Conservation (phyloP, 2,329 filamentous ascomycete genomes). For the Chalaropsis thielavioides region DNA sequence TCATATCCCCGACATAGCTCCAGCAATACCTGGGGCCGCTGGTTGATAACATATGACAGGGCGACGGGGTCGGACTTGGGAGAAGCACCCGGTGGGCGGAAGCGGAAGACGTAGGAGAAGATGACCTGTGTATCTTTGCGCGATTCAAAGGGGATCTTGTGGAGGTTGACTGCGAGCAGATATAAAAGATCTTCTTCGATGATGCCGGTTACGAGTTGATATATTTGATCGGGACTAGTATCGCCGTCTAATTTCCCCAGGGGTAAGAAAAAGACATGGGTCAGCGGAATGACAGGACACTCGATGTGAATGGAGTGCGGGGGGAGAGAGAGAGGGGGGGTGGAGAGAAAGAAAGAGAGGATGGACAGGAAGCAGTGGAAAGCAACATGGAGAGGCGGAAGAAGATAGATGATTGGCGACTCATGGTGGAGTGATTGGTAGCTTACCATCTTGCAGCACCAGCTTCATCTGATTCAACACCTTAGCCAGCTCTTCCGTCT, state of each 20-base stretch:
- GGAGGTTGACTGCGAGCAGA: slow-evolving; percentile 66
- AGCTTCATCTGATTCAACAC: slow-evolving; percentile 84
- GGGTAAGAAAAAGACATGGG: slow-evolving; percentile 12
- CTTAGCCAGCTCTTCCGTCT: slow-evolving; percentile 80
- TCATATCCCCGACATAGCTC: slow-evolving; percentile 83
- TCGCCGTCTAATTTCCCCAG: slow-evolving; percentile 52
- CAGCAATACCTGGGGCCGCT: slow-evolving; percentile 72
- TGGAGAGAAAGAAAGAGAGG: not conserved
- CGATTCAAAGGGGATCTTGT: slow-evolving; percentile 83
- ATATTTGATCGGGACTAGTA: slow-evolving; percentile 72
- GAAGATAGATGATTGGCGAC: not conserved
- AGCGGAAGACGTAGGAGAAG: slow-evolving; percentile 88
- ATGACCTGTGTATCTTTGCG: slow-evolving; percentile 92
- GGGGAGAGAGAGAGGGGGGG: not conserved
- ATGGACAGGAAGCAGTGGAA: not conserved
- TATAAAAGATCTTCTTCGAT: slow-evolving; percentile 84
- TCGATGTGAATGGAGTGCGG: not conserved
- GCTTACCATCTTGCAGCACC: slow-evolving; percentile 73
- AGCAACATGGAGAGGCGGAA: not conserved
- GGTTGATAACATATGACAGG: slow-evolving; percentile 74
- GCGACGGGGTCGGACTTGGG: slow-evolving; percentile 64
- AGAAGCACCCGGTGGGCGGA: slow-evolving; percentile 55
- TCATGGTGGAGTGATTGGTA: not conserved
- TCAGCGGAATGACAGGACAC: not conserved
- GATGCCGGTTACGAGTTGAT: slow-evolving; percentile 68